Conservation (phyloP, 805 yeast species). For the Sungouiella blattae region DNA sequence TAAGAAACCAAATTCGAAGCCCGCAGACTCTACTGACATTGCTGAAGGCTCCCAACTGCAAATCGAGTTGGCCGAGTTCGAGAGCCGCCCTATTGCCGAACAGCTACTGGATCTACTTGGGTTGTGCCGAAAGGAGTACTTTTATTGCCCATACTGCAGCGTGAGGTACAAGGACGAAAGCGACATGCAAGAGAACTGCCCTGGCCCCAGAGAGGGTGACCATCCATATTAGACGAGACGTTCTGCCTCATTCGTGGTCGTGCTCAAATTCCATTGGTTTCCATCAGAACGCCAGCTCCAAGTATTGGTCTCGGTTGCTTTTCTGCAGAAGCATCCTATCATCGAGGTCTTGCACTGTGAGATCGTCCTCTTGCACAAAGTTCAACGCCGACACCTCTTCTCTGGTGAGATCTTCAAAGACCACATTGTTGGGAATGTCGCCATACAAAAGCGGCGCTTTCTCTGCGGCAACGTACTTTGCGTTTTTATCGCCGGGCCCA, state of each 20-base stretch:
- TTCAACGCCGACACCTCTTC: constrained; percentile 10
- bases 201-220: constrained; percentile 8
- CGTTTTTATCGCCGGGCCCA: constrained; percentile 7
- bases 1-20: background rate
- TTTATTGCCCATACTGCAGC: constrained; percentile 15
- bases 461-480: constrained; percentile 12
- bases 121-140: constrained; percentile 6
- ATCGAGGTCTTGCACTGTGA: constrained; percentile 17
- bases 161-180: constrained; percentile 4
- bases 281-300: constrained; percentile 9
- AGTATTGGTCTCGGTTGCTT: constrained; percentile 3
- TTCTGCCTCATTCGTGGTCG: too few species aligned
- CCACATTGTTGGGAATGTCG: constrained; percentile 10
- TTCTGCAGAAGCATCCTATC: constrained; percentile 7
- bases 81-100: background rate
- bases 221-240: too few species aligned
- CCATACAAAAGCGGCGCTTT: constrained; percentile 21
- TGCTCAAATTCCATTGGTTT: too few species aligned
- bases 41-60: background rate
- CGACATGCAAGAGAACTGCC: constrained; percentile 12
- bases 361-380: constrained; percentile 12
- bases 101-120: constrained; percentile 3
- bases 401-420: constrained; percentile 17
- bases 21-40: background rate
- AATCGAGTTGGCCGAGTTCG: background rate